Percentiles rank a stretch among this genome's conserved stretches.
Conservation (phyloP, 306 rosid genomes). For the Dryas octopetala region DNA sequence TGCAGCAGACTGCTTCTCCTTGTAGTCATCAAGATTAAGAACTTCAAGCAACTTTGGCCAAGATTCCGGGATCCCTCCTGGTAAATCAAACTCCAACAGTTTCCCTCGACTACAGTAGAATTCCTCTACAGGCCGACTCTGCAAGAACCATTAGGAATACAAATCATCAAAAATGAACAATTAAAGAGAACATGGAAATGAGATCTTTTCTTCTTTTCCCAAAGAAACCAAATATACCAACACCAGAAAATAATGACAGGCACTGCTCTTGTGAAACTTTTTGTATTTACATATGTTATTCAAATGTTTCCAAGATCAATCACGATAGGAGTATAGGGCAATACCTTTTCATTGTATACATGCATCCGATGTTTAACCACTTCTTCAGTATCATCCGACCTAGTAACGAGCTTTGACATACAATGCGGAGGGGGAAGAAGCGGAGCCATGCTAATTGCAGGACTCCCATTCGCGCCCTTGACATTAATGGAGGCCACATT, state of each 20-base stretch:
- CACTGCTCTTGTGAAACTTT: not conserved
- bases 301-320: not conserved
- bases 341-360: slow-evolving; percentile 78
- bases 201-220: not conserved
- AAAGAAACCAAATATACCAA: slow-evolving; percentile 8
- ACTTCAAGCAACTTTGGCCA: slow-evolving; percentile 94
- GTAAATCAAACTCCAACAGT: slow-evolving; percentile 89
- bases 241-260: not conserved
- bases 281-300: slow-evolving; percentile 1
- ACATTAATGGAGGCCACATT: slow-evolving; percentile 82
- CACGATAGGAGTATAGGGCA: slow-evolving; percentile 9
- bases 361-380: slow-evolving; percentile 84
- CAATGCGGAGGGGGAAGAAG: slow-evolving; percentile 90
- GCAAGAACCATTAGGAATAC: slow-evolving; percentile 23
- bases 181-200: slow-evolving; percentile 10
- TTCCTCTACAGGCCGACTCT: slow-evolving; percentile 90
- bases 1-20: slow-evolving; percentile 69
- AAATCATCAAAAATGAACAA: slow-evolving; percentile 10
- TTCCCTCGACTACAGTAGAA: slow-evolving; percentile 70
- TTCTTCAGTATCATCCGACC: slow-evolving; percentile 77
- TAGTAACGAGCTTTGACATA: slow-evolving; percentile 76
- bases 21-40: slow-evolving; percentile 79
- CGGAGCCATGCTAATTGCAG: slow-evolving; percentile 82
- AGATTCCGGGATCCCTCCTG: slow-evolving; percentile 95
- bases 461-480: slow-evolving; percentile 63